Percentiles rank a stretch among this genome's conserved stretches.
Conservation (phyloP, 371 early-diverging fungal genomes). For the Basidiobolus meristosporus region DNA sequence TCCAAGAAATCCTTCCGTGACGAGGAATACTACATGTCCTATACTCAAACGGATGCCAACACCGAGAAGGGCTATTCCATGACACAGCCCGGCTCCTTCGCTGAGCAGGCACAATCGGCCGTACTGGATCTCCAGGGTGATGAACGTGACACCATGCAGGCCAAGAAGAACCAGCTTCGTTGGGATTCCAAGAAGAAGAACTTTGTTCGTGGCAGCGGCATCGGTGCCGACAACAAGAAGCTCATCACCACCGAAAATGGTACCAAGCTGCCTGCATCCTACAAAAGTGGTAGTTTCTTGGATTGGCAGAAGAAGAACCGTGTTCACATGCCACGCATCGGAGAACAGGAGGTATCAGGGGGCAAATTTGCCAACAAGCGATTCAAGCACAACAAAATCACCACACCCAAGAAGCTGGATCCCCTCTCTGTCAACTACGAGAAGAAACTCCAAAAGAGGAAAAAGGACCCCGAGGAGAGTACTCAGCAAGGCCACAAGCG, state of each 20-base stretch:
- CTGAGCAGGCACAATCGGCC: conserved; percentile 59
- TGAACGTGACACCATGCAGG: conserved; percentile 41
- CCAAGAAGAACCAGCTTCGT: conserved; percentile 33
- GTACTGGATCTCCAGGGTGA: conserved; percentile 69
- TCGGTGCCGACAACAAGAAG: conserved; percentile 94
- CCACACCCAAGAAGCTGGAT: conserved; percentile 37
- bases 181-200: conserved; percentile 93
- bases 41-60: conserved; percentile 65
- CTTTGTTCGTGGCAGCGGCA: conserved; percentile 59
- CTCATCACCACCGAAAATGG: conserved; percentile 84
- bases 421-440: conserved; percentile 37
- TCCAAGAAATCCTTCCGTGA: conserved; percentile 36
- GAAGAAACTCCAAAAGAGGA: conserved; percentile 40
- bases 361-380: conserved; percentile 20
- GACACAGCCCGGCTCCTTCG: conserved; percentile 47
- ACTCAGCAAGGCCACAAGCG: neutral
- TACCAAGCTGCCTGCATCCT: conserved; percentile 71
- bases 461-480: conserved; percentile 9
- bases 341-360: conserved; percentile 60
- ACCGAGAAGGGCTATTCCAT: conserved; percentile 86
- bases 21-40: conserved; percentile 75
- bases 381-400: conserved; percentile 36
- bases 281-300: conserved; percentile 67
- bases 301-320: conserved; percentile 82
- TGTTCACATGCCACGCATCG: conserved; percentile 55